Evolutionary conservation across 768 basidiomycete genomes (phyloP).

Genomic region (Pisolithus microcarpus): DNA sequence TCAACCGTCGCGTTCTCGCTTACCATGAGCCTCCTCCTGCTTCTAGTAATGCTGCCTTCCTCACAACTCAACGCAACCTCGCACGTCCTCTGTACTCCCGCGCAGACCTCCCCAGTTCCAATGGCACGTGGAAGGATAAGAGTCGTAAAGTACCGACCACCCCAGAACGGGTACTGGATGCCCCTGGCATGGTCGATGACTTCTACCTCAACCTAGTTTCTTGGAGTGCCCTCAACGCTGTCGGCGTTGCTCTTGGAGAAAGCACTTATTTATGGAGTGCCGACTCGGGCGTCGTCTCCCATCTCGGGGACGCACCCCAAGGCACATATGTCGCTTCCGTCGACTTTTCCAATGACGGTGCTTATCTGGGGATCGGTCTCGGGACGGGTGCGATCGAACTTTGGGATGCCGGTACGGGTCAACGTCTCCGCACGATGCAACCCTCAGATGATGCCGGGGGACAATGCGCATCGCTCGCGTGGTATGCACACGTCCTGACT

Average conservation of each 20-base stretch:
- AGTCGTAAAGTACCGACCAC: constrained; percentile 78
- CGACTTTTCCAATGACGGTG: constrained; percentile 73
- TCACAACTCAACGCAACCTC: constrained; percentile 70
- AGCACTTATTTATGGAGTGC: constrained; percentile 93
- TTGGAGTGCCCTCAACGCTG: constrained; percentile 81
- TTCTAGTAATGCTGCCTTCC: constrained; percentile 67
- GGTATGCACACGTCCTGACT: constrained; percentile 80
- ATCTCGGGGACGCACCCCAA: constrained; percentile 68
- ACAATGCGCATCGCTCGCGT: constrained; percentile 78
- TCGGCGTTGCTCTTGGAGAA: constrained; percentile 85
- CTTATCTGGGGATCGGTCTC: constrained; percentile 75
- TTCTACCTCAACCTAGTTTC: constrained; percentile 93
- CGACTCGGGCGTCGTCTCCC: constrained; percentile 77
- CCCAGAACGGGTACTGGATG: constrained; percentile 92
- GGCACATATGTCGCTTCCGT: constrained; percentile 71
- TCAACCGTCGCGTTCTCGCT: constrained; percentile 77
- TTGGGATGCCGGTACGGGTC: constrained; percentile 82
- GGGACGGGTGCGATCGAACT: constrained; percentile 85
- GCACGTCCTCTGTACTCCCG: constrained; percentile 71
- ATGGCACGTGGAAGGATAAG: constrained; percentile 57
- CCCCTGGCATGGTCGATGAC: constrained; percentile 89
- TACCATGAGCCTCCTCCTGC: constrained; percentile 84
- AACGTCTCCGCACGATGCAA: constrained; percentile 87
- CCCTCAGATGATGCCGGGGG: constrained; percentile 29
- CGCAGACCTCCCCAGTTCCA: constrained; percentile 56